These are phyloP conservation scores for Aspergillus oerlinghausenensis DNA, from an alignment of 2,329 filamentous ascomycete genomes.

Conservation along the genomic window DNA sequence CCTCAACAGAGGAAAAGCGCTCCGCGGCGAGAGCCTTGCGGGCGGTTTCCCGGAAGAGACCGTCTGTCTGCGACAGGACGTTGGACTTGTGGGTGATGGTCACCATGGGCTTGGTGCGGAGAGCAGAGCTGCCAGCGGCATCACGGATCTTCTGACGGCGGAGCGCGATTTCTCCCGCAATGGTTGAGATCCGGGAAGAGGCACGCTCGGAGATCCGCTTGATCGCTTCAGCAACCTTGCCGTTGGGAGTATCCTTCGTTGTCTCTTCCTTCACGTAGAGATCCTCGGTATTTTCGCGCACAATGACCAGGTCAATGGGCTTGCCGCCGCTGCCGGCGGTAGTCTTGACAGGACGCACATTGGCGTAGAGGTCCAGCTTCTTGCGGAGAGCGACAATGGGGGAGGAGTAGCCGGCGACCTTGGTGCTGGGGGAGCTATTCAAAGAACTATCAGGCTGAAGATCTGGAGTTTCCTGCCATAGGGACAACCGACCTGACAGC, in stretches of 20 bases:
- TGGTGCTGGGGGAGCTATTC: constrained; percentile 71
- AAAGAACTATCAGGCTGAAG: neutral
- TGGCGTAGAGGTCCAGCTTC: constrained; percentile 90
- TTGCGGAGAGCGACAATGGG: constrained; percentile 97
- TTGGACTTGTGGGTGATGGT: constrained; percentile 99
- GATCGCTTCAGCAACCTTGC: constrained; percentile 92
- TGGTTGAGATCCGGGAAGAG: constrained; percentile 78
- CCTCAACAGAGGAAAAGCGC: constrained; percentile 59
- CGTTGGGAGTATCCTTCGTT: constrained; percentile 66
- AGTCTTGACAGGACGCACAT: constrained; percentile 92
- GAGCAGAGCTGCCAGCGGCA: constrained; percentile 40
- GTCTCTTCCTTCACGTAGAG: constrained; percentile 96
- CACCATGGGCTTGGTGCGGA: constrained; percentile 67
- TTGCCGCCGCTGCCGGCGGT: constrained; percentile 49
- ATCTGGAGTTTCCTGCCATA: neutral
- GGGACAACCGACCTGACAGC: constrained; percentile 64
- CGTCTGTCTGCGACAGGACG: constrained; percentile 92
- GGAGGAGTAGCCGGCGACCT: constrained; percentile 91
- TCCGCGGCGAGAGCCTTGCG: constrained; percentile 65
- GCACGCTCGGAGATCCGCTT: constrained; percentile 92
- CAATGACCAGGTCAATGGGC: constrained; percentile 94
- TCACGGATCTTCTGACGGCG: constrained; percentile 77
- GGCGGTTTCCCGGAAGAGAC: constrained; percentile 81
- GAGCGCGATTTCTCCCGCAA: constrained; percentile 91
- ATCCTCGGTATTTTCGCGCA: constrained; percentile 98